phyloP scores from a whole-genome alignment of 2,329 filamentous ascomycete species.

The Arachnopeziza araneosa region DNA sequence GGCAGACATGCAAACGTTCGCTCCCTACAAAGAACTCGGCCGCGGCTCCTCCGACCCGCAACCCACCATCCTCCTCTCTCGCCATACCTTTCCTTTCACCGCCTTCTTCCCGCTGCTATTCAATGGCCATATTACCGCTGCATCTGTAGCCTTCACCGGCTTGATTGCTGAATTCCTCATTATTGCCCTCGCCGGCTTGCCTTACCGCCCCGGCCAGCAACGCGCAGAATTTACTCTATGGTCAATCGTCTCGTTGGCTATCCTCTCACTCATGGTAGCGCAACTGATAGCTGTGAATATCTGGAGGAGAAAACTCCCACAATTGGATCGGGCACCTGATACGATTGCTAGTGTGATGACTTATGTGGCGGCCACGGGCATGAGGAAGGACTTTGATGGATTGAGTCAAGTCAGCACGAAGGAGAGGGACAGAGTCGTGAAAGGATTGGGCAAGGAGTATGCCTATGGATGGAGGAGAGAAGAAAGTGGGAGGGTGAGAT shows the following conservation, averaged over 20 bases:
- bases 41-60: conserved; percentile 6
- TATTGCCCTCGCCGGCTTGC: conserved; percentile 6
- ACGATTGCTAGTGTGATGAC: conserved; percentile 8
- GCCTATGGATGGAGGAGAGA: conserved; percentile 9
- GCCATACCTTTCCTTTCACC: conserved; percentile 7
- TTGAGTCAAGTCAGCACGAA: conserved; percentile 1
- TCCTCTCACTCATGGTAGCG: conserved; percentile 7
- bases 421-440: conserved; percentile 4
- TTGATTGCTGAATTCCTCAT: conserved; percentile 10
- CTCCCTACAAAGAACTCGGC: conserved; percentile 7
- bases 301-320: conserved; percentile 8
- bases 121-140: conserved; percentile 6
- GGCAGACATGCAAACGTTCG: conserved; percentile 9
- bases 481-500: conserved; percentile 2
- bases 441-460: conserved; percentile 5
- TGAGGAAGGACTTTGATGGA: conserved; percentile 7
- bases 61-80: conserved; percentile 5
- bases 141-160: conserved; percentile 8
- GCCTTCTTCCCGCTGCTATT: conserved; percentile 9
- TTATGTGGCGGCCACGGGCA: conserved; percentile 5
- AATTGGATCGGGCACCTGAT: conserved; percentile 7
- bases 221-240: conserved; percentile 11
- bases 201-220: conserved; percentile 10
- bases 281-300: conserved; percentile 2
- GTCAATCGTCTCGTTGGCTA: conserved; percentile 3